These are phyloP conservation scores for Tylopilus sp. DNA, from an alignment of 1,284 basidiomycete genomes.

Conservation along the genomic window DNA sequence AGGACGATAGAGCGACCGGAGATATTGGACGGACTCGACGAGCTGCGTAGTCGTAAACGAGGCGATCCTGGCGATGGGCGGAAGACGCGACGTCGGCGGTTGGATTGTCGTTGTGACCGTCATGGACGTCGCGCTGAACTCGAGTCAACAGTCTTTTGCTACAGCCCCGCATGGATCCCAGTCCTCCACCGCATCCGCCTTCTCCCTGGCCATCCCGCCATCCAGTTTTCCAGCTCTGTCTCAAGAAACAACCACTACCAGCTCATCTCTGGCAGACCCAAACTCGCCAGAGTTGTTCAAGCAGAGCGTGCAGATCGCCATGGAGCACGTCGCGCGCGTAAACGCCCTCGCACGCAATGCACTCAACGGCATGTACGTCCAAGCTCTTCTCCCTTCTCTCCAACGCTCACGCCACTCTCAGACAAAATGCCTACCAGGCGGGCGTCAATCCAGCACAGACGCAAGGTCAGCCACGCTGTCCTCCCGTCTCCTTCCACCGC, in stretches of 20 bases:
- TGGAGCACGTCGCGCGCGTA: conserved; percentile 37
- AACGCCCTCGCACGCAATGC: conserved; percentile 38
- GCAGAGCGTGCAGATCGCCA: conserved; percentile 41
- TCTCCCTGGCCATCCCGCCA: conserved; percentile 19
- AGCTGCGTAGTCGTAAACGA: conserved; percentile 20
- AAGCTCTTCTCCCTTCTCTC: background rate
- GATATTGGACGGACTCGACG: conserved; percentile 22
- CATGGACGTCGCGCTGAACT: conserved; percentile 11
- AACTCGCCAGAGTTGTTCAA: conserved; percentile 47
- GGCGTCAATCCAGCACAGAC: conserved; percentile 40
- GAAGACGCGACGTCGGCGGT: conserved; percentile 27
- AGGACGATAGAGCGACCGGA: conserved; percentile 33
- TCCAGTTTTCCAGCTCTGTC: conserved; percentile 26
- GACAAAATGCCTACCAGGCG: conserved; percentile 43
- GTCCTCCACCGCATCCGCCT: conserved; percentile 9
- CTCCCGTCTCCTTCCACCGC: no score
- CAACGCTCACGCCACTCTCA: conserved; percentile 13
- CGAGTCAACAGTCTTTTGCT: conserved; percentile 11
- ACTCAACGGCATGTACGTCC: conserved; percentile 40
- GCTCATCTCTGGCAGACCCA: conserved; percentile 32
- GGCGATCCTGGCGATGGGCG: conserved; percentile 25
- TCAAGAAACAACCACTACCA: conserved; percentile 22
- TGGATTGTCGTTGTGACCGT: background rate
- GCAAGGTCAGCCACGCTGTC: conserved; percentile 38
- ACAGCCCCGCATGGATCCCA: conserved; percentile 14